Base-by-base conservation (phyloP, 495 filamentous ascomycete genomes). In the Aspergillus incahuasiensis region DNA sequence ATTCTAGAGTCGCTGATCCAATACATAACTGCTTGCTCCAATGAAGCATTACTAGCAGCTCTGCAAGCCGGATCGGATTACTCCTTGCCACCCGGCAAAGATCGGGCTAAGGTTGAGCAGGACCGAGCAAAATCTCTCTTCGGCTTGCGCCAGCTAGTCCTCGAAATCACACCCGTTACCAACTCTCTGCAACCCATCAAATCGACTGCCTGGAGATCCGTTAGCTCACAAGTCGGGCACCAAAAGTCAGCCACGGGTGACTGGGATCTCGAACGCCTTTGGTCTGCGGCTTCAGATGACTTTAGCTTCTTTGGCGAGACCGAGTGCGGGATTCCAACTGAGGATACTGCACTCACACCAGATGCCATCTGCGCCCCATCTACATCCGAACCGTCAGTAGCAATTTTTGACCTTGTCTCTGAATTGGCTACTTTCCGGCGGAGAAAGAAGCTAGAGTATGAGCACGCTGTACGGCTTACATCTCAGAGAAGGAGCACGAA, bases 281-380 rank as follows among this genome's bases (percentile, higher is more conserved):
- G 82, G 82, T 72, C 79, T 32, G 82, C 81, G 20, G 79, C 81
- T 7, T 70, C 76, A 39, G 67, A 76, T 24, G 84, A 87, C 57
- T 87, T 85, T 57, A 83, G 80, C 38, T 87, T 87, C 68, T 87
- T 87, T 54, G 80, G 74, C 1, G 81, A 83, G 44, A 81, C 81
- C 38, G 83, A 85, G 63, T 81, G 77, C 25, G 79, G 79, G 6
- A 67, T 84, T 6, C 80, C 75, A 18, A 65, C 72, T 16, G 74
- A 79, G 43, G 79, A 75, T 47, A 68, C 77, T 46, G 57, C 62
- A 3, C 58, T 75, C 11, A 57, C 70, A 44, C 66, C 74, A 7
- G 67, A 71, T 4, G 68, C 47, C 25, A 48, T 35, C 15, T 44
- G 15, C 5, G 12, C 13, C 11, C 21, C 15, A 1, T 39, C 55